Evolutionary conservation across 345 rosid genomes (phyloP).

Genomic region (Pistacia vera): DNA sequence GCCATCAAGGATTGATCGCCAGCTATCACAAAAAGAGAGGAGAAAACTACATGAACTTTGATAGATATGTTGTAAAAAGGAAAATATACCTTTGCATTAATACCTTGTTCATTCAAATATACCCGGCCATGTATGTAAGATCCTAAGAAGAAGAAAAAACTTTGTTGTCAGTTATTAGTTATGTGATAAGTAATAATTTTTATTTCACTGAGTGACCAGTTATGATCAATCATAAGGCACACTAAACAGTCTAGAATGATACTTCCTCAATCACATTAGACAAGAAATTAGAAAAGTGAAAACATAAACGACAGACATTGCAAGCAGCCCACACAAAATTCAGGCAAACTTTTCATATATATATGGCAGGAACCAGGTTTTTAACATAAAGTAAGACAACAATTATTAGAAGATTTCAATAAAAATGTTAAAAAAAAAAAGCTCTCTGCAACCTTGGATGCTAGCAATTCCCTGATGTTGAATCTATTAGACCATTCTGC

Average conservation of each 20-base stretch:
- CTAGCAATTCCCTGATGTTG: no score
- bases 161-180: not conserved
- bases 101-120: slow-evolving; percentile 87
- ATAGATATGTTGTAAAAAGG: not conserved
- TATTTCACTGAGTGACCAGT: not conserved
- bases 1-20: not conserved
- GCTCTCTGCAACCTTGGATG: no score
- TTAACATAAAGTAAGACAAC: no score
- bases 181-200: not conserved
- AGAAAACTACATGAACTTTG: not conserved
- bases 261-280: not conserved
- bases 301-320: no score
- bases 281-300: not conserved
- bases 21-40: not conserved
- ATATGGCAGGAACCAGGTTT: no score
- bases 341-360: no score
- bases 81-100: slow-evolving; percentile 84
- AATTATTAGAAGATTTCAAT: no score
- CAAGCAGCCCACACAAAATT: no score
- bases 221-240: not conserved
- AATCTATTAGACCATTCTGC: no score
- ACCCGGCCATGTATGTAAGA: slow-evolving; percentile 75
- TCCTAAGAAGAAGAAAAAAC: slow-evolving; percentile 33
- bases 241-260: not conserved
- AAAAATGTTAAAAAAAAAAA: no score